Conservation (phyloP, 306 rosid genomes). For the Psophocarpus tetragonolobus region DNA sequence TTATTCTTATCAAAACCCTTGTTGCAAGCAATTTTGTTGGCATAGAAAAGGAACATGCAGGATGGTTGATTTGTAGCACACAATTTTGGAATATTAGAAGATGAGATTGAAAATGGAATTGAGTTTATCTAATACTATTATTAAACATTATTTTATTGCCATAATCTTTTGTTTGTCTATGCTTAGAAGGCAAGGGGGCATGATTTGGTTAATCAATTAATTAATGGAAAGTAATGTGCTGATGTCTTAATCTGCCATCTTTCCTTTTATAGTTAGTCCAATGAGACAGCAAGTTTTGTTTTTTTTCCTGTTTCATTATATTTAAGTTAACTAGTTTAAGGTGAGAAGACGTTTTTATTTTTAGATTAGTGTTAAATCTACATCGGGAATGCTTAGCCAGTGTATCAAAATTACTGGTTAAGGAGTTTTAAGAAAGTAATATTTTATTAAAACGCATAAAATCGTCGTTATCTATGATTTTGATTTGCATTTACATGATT, state of each 20-base stretch:
- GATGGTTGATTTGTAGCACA: neutral
- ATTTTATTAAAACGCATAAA: too few species aligned
- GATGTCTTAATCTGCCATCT: conserved; percentile 33
- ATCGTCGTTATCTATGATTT: too few species aligned
- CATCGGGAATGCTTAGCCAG: too few species aligned
- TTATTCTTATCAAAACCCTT: conserved; percentile 4
- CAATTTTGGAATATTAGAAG: conserved; percentile 25
- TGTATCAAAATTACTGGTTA: too few species aligned
- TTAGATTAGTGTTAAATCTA: neutral
- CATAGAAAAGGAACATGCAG: conserved; percentile 12
- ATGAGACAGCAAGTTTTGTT: conserved; percentile 47
- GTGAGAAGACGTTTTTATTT: neutral
- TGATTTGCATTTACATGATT: too few species aligned
- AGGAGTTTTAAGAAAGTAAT: too few species aligned
- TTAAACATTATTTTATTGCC: neutral
- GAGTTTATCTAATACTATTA: conserved; percentile 13
- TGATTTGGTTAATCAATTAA: conserved; percentile 31
- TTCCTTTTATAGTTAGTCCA: conserved; percentile 47
- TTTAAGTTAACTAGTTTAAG: neutral
- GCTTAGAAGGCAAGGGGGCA: conserved; percentile 60
- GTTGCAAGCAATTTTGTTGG: conserved; percentile 11
- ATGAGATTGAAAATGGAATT: conserved; percentile 27
- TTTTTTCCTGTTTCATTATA: neutral
- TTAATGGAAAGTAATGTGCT: conserved; percentile 29
- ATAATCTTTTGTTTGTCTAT: conserved; percentile 26